These are phyloP conservation scores for Phytophthora ramorum DNA, from an alignment of 352 stramenopile genomes.

Conservation along the genomic window DNA sequence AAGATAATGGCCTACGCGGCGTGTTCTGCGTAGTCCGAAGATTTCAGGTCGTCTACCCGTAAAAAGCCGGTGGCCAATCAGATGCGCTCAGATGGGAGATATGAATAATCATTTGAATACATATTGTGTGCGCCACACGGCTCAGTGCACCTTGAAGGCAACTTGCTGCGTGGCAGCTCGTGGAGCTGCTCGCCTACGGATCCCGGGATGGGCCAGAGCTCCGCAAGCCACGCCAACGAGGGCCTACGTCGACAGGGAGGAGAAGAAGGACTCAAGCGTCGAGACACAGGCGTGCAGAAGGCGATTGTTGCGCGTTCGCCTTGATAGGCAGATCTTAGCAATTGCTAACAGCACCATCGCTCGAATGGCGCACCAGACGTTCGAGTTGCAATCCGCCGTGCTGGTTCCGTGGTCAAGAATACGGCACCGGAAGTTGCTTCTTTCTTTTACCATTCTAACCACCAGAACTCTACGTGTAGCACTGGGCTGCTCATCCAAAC, in stretches of 20 bases:
- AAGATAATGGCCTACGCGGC: constrained; percentile 39
- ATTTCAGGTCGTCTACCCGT: constrained; percentile 36
- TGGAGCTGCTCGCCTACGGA: neutral
- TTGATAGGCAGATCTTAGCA: no score
- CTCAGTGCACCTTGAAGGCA: neutral
- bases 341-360: no score
- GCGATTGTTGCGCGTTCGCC: no score
- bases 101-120: constrained; percentile 19
- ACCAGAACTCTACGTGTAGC: no score
- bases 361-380: no score
- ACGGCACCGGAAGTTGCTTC: no score
- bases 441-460: no score
- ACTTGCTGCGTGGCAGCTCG: constrained; percentile 4
- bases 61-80: constrained; percentile 10
- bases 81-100: constrained; percentile 1
- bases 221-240: no score
- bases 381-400: no score
- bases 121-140: constrained; percentile 16
- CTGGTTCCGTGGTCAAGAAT: no score
- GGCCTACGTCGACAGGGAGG: no score
- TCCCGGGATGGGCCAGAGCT: neutral
- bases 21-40: constrained; percentile 22
- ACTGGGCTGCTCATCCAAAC: no score
- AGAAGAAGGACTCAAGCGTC: neutral
- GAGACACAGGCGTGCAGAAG: neutral